Evolutionary conservation across 1,284 basidiomycete species (phyloP).

Genomic region (Melampsora americana): DNA sequence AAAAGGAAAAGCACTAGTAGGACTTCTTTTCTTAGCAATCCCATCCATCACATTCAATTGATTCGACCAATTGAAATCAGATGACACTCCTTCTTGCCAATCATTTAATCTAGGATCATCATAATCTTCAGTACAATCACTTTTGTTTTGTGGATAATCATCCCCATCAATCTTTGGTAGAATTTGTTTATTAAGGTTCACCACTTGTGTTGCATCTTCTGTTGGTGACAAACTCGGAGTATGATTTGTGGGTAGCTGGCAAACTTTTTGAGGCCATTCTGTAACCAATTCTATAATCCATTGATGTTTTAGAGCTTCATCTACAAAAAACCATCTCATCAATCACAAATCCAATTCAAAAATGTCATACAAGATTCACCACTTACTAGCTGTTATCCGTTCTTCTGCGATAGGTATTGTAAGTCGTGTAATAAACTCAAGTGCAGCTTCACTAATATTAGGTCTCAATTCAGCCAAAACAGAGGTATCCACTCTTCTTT

Average conservation of each 20-base stretch:
- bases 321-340: not conserved
- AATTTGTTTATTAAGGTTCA: no score
- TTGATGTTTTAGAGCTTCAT: not conserved
- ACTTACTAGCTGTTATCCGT: not conserved
- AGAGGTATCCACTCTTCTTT: not conserved
- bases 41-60: no score
- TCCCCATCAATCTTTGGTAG: no score
- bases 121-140: no score
- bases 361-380: not conserved
- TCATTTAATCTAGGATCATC: no score
- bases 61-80: no score
- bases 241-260: not conserved
- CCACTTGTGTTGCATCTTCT: no score
- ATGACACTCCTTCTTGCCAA: no score
- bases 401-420: not conserved
- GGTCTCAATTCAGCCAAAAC: not conserved
- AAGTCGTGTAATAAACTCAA: not conserved
- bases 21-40: no score
- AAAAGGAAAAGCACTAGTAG: no score
- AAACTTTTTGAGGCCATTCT: not conserved
- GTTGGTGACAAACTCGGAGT: not conserved
- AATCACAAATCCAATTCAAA: not conserved
- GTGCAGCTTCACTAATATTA: conserved; percentile 5
- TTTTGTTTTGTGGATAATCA: no score
- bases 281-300: not conserved